phyloP scores from a whole-genome alignment of 306 rosid genomes.

The Prunus persica region Prunus_persica_NCBIv2 NC_034015.1:271501-272000 shows the following conservation, averaged over 20 bases:
- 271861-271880: slow-evolving; percentile 83
- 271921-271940: slow-evolving; percentile 78
- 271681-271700: slow-evolving; percentile 55
- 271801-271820: slow-evolving; percentile 41
- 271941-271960: slow-evolving; percentile 53
- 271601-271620: no score
- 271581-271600: no score
- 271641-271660: slow-evolving; percentile 31
- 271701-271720: slow-evolving; percentile 74
- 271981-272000: slow-evolving; percentile 3
- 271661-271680: slow-evolving; percentile 33
- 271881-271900: slow-evolving; percentile 59
- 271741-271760: slow-evolving; percentile 73
- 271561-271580: no score
- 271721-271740: slow-evolving; percentile 88
- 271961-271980: slow-evolving; percentile 18
- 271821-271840: slow-evolving; percentile 45
- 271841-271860: slow-evolving; percentile 69
- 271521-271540: no score
- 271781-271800: slow-evolving; percentile 37
- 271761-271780: slow-evolving; percentile 56
- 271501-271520: no score
- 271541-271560: no score
- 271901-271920: slow-evolving; percentile 52
- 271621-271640: slow-evolving; percentile 41